Conservation (phyloP, 2,329 filamentous ascomycete species). For the Chaetomium globosum region DNA sequence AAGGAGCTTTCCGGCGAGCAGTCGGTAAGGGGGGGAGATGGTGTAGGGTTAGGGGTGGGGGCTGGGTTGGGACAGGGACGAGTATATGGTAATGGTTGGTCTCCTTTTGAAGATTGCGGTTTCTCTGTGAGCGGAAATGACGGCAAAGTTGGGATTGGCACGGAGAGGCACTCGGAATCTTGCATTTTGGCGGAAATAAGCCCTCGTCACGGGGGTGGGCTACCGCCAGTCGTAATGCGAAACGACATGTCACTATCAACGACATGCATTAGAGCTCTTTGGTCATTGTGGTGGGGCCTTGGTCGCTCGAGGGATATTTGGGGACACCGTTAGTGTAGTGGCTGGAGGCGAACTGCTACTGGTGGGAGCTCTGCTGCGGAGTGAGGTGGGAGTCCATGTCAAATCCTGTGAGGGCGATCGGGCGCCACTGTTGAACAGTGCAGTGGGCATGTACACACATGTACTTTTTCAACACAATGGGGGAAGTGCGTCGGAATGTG, state of each 20-base stretch:
- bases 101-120: not conserved
- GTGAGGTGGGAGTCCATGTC: not conserved
- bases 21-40: not conserved
- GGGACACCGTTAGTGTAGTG: not conserved
- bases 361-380: not conserved
- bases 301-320: not conserved
- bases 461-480: not conserved
- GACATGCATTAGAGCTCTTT: not conserved
- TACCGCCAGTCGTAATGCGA: not conserved
- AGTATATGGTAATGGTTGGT: not conserved
- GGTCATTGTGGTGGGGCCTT: not conserved
- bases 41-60: not conserved
- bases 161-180: not conserved
- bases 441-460: not conserved
- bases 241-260: not conserved
- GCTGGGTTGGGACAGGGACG: not conserved
- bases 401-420: not conserved
- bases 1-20: constrained; percentile 63
- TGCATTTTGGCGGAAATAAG: not conserved
- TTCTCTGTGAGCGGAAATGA: not conserved
- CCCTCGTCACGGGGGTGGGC: not conserved
- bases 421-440: not conserved
- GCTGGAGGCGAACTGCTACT: not conserved
- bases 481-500: not conserved
- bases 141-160: not conserved